Percentiles rank a stretch among this genome's conserved stretches.
These are phyloP conservation scores for Pezicula carpinea DNA, from an alignment of 2,329 filamentous ascomycete genomes.

Conservation along the genomic window DNA sequence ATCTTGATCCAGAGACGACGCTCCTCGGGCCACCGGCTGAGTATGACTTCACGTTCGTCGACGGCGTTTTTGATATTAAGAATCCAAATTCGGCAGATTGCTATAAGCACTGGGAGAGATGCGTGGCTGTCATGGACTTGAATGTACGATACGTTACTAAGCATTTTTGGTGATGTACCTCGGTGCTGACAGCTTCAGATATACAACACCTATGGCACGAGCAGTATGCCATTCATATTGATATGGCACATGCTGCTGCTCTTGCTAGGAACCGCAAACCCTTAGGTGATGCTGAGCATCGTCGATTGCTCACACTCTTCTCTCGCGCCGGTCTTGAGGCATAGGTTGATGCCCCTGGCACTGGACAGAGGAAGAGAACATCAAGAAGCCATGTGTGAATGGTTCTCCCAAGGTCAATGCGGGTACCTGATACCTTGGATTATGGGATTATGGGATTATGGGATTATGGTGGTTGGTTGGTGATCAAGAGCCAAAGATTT, in stretches of 20 bases:
- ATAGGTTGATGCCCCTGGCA: conserved; percentile 65
- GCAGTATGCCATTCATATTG: conserved; percentile 68
- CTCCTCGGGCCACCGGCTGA: conserved; percentile 44
- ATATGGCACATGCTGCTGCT: conserved; percentile 72
- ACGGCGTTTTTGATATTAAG: conserved; percentile 58
- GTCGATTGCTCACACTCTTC: conserved; percentile 60
- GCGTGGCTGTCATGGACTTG: conserved; percentile 64
- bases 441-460: no score
- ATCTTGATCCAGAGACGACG: conserved; percentile 59
- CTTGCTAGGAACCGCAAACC: conserved; percentile 60
- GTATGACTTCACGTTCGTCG: conserved; percentile 70
- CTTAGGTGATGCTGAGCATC: conserved; percentile 55
- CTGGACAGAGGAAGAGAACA: conserved; percentile 42
- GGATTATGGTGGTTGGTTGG: no score
- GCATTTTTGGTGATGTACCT: no score
- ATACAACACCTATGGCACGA: conserved; percentile 61
- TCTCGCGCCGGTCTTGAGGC: conserved; percentile 67
- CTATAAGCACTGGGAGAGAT: conserved; percentile 61
- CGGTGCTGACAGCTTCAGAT: conserved; percentile 32
- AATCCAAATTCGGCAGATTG: conserved; percentile 60
- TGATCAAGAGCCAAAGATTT: no score
- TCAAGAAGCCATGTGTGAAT: no score
- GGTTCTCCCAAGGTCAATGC: no score
- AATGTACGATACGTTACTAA: conserved; percentile 34
- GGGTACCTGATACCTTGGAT: no score